A percentile compares a stretch with the other conserved stretches of the same genome.
phyloP scores from a whole-genome alignment of 2,329 filamentous ascomycete species.

The Ophiostoma triangulosporum region DNA sequence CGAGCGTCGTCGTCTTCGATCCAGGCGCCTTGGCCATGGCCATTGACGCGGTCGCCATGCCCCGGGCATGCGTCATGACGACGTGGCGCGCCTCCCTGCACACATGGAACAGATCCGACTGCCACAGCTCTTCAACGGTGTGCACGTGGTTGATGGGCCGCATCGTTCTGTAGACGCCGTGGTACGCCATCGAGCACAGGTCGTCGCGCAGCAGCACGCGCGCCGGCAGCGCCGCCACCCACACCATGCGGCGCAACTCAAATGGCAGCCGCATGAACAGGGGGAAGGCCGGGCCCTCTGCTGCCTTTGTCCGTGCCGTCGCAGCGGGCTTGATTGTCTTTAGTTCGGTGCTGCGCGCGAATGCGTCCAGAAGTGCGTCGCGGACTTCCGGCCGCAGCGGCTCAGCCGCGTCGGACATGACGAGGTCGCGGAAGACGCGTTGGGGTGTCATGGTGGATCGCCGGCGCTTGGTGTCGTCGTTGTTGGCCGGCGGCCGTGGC shows the following conservation, averaged over 20 bases:
- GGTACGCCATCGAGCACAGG: conserved; percentile 1
- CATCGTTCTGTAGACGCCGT: background rate
- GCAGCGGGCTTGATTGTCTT: too few relatives aligned
- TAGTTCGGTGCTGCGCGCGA: too few relatives aligned
- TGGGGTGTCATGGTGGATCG: conserved; percentile 7
- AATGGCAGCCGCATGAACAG: conserved; percentile 8
- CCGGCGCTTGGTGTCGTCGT: background rate
- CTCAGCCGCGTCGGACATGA: conserved; percentile 9
- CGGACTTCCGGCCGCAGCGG: conserved; percentile 8
- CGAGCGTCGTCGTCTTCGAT: too few relatives aligned
- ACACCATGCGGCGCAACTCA: conserved; percentile 14
- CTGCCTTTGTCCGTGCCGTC: too few relatives aligned
- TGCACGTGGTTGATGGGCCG: conserved; percentile 1
- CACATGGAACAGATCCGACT: conserved; percentile 12
- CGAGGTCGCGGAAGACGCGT: conserved; percentile 12
- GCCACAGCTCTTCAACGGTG: conserved; percentile 11
- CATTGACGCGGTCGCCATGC: too few relatives aligned
- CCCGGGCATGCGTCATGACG: background rate
- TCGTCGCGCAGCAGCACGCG: conserved; percentile 12
- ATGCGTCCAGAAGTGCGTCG: conserved; percentile 9
- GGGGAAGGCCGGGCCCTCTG: conserved; percentile 3
- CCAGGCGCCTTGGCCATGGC: too few relatives aligned
- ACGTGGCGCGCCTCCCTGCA: conserved; percentile 10
- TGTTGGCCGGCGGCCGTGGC: background rate
- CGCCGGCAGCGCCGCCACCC: conserved; percentile 10